Conservation (phyloP, 2,329 filamentous ascomycete species). For the Clonostachys byssicola region DNA sequence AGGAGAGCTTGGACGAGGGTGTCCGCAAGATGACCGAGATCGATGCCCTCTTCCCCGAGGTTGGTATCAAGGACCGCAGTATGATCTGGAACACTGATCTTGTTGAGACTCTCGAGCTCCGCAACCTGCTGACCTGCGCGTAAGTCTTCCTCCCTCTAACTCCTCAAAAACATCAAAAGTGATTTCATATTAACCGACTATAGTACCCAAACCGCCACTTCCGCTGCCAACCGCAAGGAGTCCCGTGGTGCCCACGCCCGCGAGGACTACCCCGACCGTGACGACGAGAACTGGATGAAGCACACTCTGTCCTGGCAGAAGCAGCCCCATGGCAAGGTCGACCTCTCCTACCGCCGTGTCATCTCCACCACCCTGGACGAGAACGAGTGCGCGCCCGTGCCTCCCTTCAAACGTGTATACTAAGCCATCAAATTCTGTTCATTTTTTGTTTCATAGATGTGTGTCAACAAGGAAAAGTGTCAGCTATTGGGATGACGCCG, state of each 20-base stretch:
- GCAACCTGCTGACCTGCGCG: constrained; percentile 95
- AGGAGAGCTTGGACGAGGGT: constrained; percentile 91
- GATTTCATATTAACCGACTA: constrained; percentile 1
- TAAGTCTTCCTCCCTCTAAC: constrained; percentile 43
- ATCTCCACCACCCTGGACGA: constrained; percentile 83
- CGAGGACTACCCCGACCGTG: constrained; percentile 93
- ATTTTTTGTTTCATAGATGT: background rate
- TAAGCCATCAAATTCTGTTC: constrained; percentile 36
- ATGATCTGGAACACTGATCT: constrained; percentile 99
- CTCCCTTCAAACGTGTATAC: constrained; percentile 93
- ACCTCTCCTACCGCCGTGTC: constrained; percentile 83
- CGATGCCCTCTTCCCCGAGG: constrained; percentile 73
- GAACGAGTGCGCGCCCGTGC: constrained; percentile 92
- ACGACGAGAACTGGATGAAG: constrained; percentile 99
- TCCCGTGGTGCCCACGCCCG: constrained; percentile 95
- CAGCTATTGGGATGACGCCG: no score
- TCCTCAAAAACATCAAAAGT: background rate
- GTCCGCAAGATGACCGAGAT: constrained; percentile 83
- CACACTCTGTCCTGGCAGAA: constrained; percentile 97
- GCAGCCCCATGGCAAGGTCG: constrained; percentile 80
- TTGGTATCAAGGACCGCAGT: constrained; percentile 95
- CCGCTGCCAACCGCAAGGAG: constrained; percentile 93
- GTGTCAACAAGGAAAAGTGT: no score
- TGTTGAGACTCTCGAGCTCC: constrained; percentile 91
- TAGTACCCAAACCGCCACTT: constrained; percentile 83